Evolutionary conservation across 371 early-diverging fungal genomes (phyloP).

Genomic region (Sporodiniella umbellata): DNA sequence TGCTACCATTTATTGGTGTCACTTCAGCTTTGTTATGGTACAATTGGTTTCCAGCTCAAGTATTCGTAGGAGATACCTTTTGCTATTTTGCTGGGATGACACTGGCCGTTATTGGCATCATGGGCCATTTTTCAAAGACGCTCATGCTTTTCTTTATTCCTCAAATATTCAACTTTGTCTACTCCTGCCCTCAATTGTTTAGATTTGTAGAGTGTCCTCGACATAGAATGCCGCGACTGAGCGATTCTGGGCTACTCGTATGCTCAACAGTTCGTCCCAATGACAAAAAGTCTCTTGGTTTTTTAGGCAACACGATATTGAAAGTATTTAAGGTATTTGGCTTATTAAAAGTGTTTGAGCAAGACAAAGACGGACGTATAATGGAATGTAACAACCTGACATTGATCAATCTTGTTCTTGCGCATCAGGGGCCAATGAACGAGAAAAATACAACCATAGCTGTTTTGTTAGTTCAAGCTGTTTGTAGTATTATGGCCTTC

Average conservation of each 20-base stretch:
- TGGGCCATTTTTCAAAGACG: conserved; percentile 93
- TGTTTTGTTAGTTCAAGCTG: conserved; percentile 63
- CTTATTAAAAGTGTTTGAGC: conserved; percentile 52
- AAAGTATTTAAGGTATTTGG: conserved; percentile 37
- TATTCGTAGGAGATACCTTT: conserved; percentile 98
- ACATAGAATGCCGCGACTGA: conserved; percentile 89
- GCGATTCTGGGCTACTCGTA: conserved; percentile 49
- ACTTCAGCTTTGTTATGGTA: conserved; percentile 73
- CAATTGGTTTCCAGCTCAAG: conserved; percentile 91
- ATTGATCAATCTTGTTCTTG: conserved; percentile 83
- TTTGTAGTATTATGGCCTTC: conserved; percentile 69
- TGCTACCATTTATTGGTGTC: conserved; percentile 90
- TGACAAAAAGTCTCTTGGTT: conserved; percentile 33
- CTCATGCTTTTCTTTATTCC: conserved; percentile 91
- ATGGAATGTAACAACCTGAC: conserved; percentile 85
- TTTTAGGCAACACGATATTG: conserved; percentile 31
- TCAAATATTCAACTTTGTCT: conserved; percentile 95
- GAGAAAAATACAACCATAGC: conserved; percentile 64
- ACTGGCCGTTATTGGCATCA: conserved; percentile 91
- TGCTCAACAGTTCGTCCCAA: conserved; percentile 34
- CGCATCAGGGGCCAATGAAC: conserved; percentile 68
- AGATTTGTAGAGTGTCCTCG: conserved; percentile 95
- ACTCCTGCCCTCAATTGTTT: conserved; percentile 94
- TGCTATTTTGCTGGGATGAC: conserved; percentile 99
- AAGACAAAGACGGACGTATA: conserved; percentile 53